Conservation (phyloP, 768 basidiomycete genomes). For the Phlebiopsis flavidoalba region DNA sequence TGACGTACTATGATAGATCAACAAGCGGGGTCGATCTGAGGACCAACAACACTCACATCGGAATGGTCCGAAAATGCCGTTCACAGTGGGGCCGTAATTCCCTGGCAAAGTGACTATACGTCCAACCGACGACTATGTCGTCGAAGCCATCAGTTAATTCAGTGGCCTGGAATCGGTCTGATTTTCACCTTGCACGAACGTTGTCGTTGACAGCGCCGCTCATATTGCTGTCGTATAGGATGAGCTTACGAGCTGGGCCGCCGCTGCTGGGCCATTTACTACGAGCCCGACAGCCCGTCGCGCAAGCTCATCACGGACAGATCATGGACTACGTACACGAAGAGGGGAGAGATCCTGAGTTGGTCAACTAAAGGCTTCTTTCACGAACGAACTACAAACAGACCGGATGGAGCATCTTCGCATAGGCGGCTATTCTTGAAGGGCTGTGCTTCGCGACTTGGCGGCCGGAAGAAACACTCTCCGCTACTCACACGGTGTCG, state of each 20-base stretch:
- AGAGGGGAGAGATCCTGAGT: too few species aligned
- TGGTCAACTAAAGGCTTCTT: too few species aligned
- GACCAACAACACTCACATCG: constrained; percentile 92
- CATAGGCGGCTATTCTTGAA: constrained; percentile 80
- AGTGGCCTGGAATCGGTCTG: constrained; percentile 97
- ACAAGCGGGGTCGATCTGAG: constrained; percentile 90
- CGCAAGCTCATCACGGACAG: constrained; percentile 68
- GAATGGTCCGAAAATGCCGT: constrained; percentile 99
- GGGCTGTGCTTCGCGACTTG: constrained; percentile 65
- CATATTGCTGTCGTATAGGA: constrained; percentile 44
- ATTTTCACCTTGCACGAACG: constrained; percentile 1
- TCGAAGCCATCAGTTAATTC: constrained; percentile 95
- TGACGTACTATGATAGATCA: constrained; percentile 98
- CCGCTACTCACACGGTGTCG: constrained; percentile 1
- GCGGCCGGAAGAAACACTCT: constrained; percentile 35
- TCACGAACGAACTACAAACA: constrained; percentile 95
- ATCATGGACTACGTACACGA: constrained; percentile 77
- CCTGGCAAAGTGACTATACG: constrained; percentile 95
- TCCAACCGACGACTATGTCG: constrained; percentile 70
- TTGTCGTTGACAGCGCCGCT: background rate
- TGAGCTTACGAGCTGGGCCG: constrained; percentile 90
- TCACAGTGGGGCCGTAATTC: constrained; percentile 98
- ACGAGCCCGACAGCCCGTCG: constrained; percentile 71
- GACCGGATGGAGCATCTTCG: constrained; percentile 79
- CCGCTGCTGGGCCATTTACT: constrained; percentile 88